These are phyloP conservation scores for Talaromyces thailandensis DNA, from an alignment of 495 filamentous ascomycete genomes.

Conservation along the genomic window DNA sequence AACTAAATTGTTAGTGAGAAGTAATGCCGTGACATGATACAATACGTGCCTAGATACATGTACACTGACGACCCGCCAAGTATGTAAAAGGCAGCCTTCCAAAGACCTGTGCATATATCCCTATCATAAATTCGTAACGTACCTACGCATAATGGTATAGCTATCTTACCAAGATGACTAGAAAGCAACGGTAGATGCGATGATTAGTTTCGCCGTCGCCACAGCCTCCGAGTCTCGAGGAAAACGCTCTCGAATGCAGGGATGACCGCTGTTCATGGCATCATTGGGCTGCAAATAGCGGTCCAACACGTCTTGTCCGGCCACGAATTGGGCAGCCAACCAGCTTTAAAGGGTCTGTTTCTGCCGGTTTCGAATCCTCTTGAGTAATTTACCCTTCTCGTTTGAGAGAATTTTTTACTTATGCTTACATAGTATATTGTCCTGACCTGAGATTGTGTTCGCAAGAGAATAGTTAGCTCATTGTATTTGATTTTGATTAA, in stretches of 20 bases:
- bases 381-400: neutral
- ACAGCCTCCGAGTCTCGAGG: neutral
- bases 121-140: neutral
- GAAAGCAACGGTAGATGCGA: neutral
- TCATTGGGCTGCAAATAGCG: slow-evolving; percentile 8
- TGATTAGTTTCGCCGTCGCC: neutral
- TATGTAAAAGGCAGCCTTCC: too few species aligned
- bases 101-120: too few species aligned
- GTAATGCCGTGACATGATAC: neutral
- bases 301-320: slow-evolving; percentile 4
- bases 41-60: neutral
- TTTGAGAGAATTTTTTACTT: neutral
- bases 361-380: neutral
- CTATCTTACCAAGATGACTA: neutral
- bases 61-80: neutral
- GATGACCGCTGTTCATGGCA: slow-evolving; percentile 6
- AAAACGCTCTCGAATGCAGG: neutral
- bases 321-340: slow-evolving; percentile 6
- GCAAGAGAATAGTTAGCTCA: neutral
- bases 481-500: neutral
- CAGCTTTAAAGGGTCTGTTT: neutral
- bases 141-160: neutral
- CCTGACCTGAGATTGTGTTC: neutral
- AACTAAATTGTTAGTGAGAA: neutral
- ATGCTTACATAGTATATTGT: neutral